phyloP scores from a whole-genome alignment of 768 basidiomycete genomes.

The Naganishia kalamii region DNA sequence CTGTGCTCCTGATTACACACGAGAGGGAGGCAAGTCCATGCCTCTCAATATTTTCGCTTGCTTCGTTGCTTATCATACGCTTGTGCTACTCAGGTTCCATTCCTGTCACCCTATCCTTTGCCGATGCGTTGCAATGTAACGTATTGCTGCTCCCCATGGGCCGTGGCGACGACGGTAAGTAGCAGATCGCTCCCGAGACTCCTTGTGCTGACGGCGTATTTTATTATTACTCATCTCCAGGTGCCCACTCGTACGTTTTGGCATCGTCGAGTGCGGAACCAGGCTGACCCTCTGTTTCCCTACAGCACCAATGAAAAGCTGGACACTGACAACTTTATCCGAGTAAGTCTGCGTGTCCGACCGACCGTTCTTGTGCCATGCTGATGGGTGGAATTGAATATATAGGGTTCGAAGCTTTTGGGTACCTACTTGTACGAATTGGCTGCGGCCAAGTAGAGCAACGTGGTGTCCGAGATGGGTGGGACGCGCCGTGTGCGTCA shows the following conservation, averaged over 20 bases:
- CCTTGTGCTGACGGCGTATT: neutral
- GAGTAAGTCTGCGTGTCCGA: conserved; percentile 53
- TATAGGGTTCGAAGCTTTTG: conserved; percentile 57
- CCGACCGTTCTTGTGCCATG: too few relatives aligned
- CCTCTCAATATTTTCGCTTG: neutral
- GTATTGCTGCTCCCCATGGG: conserved; percentile 88
- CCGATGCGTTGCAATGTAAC: conserved; percentile 77
- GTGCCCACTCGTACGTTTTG: conserved; percentile 30
- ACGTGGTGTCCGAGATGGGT: too few relatives aligned
- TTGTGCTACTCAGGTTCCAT: conserved; percentile 59
- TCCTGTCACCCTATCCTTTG: conserved; percentile 88
- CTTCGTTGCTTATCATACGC: neutral
- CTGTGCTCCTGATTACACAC: conserved; percentile 46
- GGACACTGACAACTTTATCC: conserved; percentile 78
- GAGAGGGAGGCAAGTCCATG: conserved; percentile 44
- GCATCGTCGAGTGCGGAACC: neutral
- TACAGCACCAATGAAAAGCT: conserved; percentile 87
- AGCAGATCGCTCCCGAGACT: conserved; percentile 35
- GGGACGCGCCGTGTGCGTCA: too few relatives aligned
- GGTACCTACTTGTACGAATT: conserved; percentile 77
- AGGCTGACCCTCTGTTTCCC: neutral
- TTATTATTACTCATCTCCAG: neutral
- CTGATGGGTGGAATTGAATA: neutral
- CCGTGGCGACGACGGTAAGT: conserved; percentile 74
- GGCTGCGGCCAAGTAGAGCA: conserved; percentile 37